Conservation (phyloP, 1,284 basidiomycete genomes). For the Tilletiaria anomala region DNA sequence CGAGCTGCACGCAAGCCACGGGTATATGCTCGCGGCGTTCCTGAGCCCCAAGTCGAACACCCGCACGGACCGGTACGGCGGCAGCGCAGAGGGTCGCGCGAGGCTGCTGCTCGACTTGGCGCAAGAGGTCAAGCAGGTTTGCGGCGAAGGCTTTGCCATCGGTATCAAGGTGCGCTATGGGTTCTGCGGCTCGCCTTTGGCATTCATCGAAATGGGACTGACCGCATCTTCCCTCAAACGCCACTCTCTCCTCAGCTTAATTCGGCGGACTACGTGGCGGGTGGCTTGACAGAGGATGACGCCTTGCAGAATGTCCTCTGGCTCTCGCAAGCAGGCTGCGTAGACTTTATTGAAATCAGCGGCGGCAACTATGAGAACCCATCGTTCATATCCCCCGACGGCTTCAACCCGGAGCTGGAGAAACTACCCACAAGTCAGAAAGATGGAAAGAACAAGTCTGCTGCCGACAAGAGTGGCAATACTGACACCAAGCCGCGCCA, state of each 20-base stretch:
- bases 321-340: constrained; percentile 51
- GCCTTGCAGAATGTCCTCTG: constrained; percentile 53
- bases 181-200: background rate
- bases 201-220: background rate
- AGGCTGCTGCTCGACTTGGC: constrained; percentile 54
- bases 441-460: constrained; percentile 8
- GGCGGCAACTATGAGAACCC: constrained; percentile 50
- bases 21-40: constrained; percentile 70
- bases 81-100: constrained; percentile 38
- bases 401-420: constrained; percentile 35
- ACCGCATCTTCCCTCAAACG: background rate
- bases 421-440: too few species aligned
- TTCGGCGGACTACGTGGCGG: constrained; percentile 61
- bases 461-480: background rate
- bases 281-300: constrained; percentile 44
- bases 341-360: constrained; percentile 75
- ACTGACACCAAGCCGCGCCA: constrained; percentile 2
- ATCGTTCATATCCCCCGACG: constrained; percentile 30
- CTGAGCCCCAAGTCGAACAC: constrained; percentile 61
- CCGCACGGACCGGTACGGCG: constrained; percentile 51
- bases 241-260: constrained; percentile 56
- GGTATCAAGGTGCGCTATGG: constrained; percentile 51
- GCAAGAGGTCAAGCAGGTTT: constrained; percentile 48
- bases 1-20: constrained; percentile 76
- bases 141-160: constrained; percentile 54